Evolutionary conservation across 768 basidiomycete species (phyloP).

Genomic region (Gloeopeniophorella convolvens): DNA sequence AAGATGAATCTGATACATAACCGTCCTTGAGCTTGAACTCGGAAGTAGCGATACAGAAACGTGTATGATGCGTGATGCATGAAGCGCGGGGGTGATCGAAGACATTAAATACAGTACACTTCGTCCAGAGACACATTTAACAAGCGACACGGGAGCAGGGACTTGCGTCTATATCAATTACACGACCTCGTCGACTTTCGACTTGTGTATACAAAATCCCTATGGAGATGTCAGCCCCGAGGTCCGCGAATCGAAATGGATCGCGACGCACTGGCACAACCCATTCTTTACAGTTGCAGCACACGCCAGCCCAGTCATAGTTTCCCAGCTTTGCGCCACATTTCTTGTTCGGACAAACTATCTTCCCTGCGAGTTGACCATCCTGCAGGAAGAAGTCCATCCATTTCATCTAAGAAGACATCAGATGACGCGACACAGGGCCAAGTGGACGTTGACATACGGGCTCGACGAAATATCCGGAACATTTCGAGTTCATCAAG

Average conservation of each 20-base stretch:
- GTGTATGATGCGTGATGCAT: no score
- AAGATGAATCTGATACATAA: no score
- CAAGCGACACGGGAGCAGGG: neutral
- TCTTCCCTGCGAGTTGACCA: conserved; percentile 84
- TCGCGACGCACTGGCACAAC: conserved; percentile 68
- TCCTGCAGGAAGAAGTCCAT: conserved; percentile 77
- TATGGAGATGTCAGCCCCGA: conserved; percentile 20
- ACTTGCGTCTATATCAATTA: conserved; percentile 14
- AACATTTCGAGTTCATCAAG: conserved; percentile 75
- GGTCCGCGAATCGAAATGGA: neutral
- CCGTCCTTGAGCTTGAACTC: no score
- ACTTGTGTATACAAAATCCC: conserved; percentile 50
- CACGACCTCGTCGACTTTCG: conserved; percentile 48
- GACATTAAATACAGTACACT: no score
- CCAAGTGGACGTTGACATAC: conserved; percentile 40
- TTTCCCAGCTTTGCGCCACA: conserved; percentile 91
- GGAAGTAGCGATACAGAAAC: no score
- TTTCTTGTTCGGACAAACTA: conserved; percentile 86
- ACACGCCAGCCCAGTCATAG: conserved; percentile 94
- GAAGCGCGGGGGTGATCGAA: no score
- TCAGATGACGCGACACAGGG: neutral
- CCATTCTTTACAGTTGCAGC: conserved; percentile 90
- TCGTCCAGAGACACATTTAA: no score
- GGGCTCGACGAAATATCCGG: conserved; percentile 95
- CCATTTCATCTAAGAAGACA: conserved; percentile 68